Conservation (phyloP, 352 stramenopile genomes). For the Pythium diclinum region DNA sequence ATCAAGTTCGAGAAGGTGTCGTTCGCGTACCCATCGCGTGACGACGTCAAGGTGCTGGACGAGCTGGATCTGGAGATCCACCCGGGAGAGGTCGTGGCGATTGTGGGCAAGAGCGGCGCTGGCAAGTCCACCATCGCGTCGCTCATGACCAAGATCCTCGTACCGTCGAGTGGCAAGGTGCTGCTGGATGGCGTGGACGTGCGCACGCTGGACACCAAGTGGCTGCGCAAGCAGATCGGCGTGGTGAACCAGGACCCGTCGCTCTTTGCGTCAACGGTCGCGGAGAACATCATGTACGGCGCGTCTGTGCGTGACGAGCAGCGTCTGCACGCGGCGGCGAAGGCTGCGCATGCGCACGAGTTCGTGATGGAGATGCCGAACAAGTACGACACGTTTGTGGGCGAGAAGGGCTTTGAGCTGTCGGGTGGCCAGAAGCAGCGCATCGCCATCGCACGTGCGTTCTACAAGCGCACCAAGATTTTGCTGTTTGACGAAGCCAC, state of each 20-base stretch:
- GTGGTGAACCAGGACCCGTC: slow-evolving; percentile 87
- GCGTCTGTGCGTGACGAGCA: slow-evolving; percentile 47
- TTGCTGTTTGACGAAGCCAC: slow-evolving; percentile 85
- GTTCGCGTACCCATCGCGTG: slow-evolving; percentile 79
- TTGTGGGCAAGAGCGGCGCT: slow-evolving; percentile 83
- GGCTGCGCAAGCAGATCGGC: slow-evolving; percentile 81
- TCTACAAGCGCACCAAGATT: slow-evolving; percentile 82
- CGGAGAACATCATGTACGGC: slow-evolving; percentile 88
- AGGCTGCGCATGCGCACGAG: slow-evolving; percentile 73
- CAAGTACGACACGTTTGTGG: slow-evolving; percentile 96
- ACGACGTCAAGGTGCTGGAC: slow-evolving; percentile 66
- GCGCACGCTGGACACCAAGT: slow-evolving; percentile 56
- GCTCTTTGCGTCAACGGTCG: slow-evolving; percentile 77
- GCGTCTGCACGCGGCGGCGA: slow-evolving; percentile 54
- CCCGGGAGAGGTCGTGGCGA: slow-evolving; percentile 77
- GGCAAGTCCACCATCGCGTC: slow-evolving; percentile 84
- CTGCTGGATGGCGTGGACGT: slow-evolving; percentile 75
- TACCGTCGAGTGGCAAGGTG: slow-evolving; percentile 51
- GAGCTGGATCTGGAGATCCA: slow-evolving; percentile 65
- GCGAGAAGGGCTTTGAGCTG: slow-evolving; percentile 96
- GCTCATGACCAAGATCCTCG: slow-evolving; percentile 78
- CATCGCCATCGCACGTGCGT: slow-evolving; percentile 74
- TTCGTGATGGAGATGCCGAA: slow-evolving; percentile 86
- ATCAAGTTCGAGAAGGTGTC: slow-evolving; percentile 81
- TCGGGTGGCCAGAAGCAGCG: slow-evolving; percentile 97